Percentiles rank a stretch among this genome's conserved stretches.
These are phyloP conservation scores for Malassezia yamatoensis DNA, from an alignment of 1,284 basidiomycete species.

Conservation along the genomic window DNA sequence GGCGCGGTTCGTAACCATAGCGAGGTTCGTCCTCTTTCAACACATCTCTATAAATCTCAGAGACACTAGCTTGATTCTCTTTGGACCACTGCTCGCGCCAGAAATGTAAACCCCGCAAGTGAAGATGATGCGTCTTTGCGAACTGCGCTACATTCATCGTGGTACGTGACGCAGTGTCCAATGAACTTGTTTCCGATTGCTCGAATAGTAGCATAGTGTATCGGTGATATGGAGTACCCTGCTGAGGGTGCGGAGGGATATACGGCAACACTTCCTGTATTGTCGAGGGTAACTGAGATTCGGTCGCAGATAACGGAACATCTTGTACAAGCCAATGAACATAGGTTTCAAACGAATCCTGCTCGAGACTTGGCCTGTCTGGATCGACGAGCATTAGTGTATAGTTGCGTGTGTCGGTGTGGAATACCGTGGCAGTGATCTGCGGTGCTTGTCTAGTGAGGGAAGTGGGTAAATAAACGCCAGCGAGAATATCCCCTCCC, in stretches of 20 bases:
- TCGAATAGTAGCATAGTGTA: slow-evolving; percentile 67
- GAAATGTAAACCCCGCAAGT: slow-evolving; percentile 62
- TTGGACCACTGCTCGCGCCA: slow-evolving; percentile 64
- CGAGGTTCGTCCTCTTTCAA: slow-evolving; percentile 45
- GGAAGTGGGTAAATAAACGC: slow-evolving; percentile 46
- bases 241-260: slow-evolving; percentile 75
- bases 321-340: slow-evolving; percentile 73
- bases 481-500: slow-evolving; percentile 60
- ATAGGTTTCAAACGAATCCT: slow-evolving; percentile 60
- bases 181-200: slow-evolving; percentile 50
- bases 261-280: slow-evolving; percentile 62
- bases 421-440: slow-evolving; percentile 65
- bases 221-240: slow-evolving; percentile 73
- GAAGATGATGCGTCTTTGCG: slow-evolving; percentile 55
- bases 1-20: slow-evolving; percentile 5
- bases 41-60: slow-evolving; percentile 59
- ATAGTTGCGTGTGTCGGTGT: slow-evolving; percentile 68
- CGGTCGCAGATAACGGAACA: slow-evolving; percentile 39
- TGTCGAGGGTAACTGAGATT: slow-evolving; percentile 35
- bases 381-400: slow-evolving; percentile 80
- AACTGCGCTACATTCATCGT: slow-evolving; percentile 63
- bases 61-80: slow-evolving; percentile 55
- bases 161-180: slow-evolving; percentile 38
- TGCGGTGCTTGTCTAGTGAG: slow-evolving; percentile 59
- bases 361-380: slow-evolving; percentile 69